These are phyloP conservation scores for Fraxinus ornus DNA, from an alignment of 305 asterid genomes.

Conservation along the genomic window DNA sequence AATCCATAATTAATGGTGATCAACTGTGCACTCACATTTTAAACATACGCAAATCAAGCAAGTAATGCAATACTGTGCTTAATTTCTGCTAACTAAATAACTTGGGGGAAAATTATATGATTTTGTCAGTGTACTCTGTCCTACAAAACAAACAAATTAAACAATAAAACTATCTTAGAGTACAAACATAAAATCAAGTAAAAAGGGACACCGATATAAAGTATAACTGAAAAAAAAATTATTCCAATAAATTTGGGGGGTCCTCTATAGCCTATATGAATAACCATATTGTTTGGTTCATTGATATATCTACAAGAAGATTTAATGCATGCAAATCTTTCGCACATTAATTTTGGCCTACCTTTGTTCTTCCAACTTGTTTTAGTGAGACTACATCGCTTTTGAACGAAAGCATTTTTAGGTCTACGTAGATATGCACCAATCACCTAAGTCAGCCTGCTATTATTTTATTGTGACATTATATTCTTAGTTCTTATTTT, in stretches of 20 bases:
- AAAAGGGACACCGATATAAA: not conserved
- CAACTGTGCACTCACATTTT: not conserved
- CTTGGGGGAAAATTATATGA: not conserved
- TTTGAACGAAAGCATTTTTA: not conserved
- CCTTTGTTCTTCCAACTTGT: not conserved
- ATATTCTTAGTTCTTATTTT: not conserved
- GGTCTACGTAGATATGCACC: not conserved
- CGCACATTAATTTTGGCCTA: not conserved
- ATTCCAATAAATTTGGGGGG: not conserved
- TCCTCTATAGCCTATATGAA: not conserved
- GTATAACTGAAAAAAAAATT: not conserved
- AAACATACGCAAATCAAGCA: not conserved
- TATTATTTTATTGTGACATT: not conserved
- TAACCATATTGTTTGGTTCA: not conserved
- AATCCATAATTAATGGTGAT: not conserved
- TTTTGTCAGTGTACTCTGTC: not conserved
- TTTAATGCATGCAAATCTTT: not conserved
- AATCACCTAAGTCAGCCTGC: not conserved
- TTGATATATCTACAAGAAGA: not conserved
- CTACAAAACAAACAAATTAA: not conserved
- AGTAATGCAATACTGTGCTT: not conserved
- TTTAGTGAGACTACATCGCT: not conserved
- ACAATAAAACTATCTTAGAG: not conserved
- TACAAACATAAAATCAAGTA: not conserved
- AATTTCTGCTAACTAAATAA: not conserved